These are phyloP conservation scores for Leccinum truebloodii DNA, from an alignment of 768 basidiomycete genomes.

Conservation along the genomic window DNA sequence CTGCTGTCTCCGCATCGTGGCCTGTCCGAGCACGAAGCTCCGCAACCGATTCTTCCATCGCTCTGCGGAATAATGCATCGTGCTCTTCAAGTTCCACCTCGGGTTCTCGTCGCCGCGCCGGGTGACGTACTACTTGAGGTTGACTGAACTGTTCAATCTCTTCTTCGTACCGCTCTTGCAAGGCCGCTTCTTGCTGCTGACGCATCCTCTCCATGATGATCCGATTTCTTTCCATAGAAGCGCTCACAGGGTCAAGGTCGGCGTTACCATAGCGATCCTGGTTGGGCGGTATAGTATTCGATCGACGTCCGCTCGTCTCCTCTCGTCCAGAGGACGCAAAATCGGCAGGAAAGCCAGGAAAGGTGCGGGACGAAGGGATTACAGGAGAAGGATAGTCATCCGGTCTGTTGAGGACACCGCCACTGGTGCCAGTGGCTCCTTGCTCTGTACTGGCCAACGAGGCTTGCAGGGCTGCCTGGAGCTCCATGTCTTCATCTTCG, in stretches of 20 bases:
- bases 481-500: constrained; percentile 84
- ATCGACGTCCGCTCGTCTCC: constrained; percentile 11
- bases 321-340: constrained; percentile 16
- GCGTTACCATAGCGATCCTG: constrained; percentile 33
- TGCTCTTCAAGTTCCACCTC: constrained; percentile 41
- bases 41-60: constrained; percentile 32
- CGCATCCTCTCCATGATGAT: constrained; percentile 63
- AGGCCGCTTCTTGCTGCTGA: constrained; percentile 65
- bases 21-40: constrained; percentile 18
- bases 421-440: not conserved
- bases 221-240: constrained; percentile 66
- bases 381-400: constrained; percentile 23
- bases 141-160: constrained; percentile 34
- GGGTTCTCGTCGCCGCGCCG: constrained; percentile 5
- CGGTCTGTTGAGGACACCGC: constrained; percentile 11
- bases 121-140: constrained; percentile 6
- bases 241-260: constrained; percentile 55
- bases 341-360: constrained; percentile 25
- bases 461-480: constrained; percentile 86
- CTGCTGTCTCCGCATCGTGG: constrained; percentile 23
- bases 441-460: constrained; percentile 49
- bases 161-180: constrained; percentile 56
- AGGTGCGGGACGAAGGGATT: constrained; percentile 29
- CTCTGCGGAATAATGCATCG: constrained; percentile 55
- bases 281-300: constrained; percentile 27